A percentile compares a stretch with the other conserved stretches of the same genome.
Conservation (phyloP, 2,329 filamentous ascomycete genomes). For the Exophiala sp. region DNA sequence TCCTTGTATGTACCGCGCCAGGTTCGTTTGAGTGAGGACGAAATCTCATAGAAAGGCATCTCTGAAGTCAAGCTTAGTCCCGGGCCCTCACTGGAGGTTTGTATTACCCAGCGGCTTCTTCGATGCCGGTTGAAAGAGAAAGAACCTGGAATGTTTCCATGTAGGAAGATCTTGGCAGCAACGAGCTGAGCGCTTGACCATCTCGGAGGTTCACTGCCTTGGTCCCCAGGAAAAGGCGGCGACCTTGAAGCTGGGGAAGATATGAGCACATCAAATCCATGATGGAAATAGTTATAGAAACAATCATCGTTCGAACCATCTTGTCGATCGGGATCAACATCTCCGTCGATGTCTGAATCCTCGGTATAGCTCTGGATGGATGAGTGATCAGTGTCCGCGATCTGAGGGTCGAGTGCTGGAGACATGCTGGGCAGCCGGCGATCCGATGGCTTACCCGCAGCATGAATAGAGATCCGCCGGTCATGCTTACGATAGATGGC, state of each 20-base stretch:
- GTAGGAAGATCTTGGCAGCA: constrained; percentile 86
- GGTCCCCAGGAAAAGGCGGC: constrained; percentile 53
- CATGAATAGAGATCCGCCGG: constrained; percentile 80
- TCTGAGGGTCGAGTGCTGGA: constrained; percentile 38
- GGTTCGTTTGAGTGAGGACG: constrained; percentile 61
- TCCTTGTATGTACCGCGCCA: constrained; percentile 67
- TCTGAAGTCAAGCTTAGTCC: constrained; percentile 64
- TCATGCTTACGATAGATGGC: constrained; percentile 92
- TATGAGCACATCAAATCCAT: constrained; percentile 91
- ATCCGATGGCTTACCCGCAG: constrained; percentile 50
- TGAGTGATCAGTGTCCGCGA: constrained; percentile 70
- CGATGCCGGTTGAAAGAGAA: constrained; percentile 96
- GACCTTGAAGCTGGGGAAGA: constrained; percentile 69
- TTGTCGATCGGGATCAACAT: constrained; percentile 60
- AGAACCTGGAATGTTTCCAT: constrained; percentile 91
- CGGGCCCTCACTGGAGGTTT: constrained; percentile 42
- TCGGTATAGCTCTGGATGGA: constrained; percentile 69
- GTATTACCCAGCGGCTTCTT: constrained; percentile 79
- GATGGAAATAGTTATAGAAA: constrained; percentile 97
- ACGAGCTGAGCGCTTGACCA: constrained; percentile 61
- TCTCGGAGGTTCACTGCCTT: constrained; percentile 15
- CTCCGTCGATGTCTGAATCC: constrained; percentile 60
- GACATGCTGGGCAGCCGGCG: constrained; percentile 31
- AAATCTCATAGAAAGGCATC: constrained; percentile 70
- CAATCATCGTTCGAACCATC: constrained; percentile 51